Evolutionary conservation across 371 early-diverging fungal genomes (phyloP), one percentile per base, ranked within the genome.

Genomic region (Haplosporangium sp.): DNA sequence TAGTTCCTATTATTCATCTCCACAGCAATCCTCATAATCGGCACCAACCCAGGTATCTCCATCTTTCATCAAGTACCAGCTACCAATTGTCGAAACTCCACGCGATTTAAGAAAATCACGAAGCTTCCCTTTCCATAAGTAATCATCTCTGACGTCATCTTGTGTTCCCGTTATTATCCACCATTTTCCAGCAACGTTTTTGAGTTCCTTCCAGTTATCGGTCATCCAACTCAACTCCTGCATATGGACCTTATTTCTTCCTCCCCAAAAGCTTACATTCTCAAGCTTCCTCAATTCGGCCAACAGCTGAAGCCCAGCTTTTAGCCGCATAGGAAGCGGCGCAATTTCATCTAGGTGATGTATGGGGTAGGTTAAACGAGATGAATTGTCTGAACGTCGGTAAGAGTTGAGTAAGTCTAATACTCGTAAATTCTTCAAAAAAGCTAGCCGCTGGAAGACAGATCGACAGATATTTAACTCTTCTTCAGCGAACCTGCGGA

Each of bases 161-260:
- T 1, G 19, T 19, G 13, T 6, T 13, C 1, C 0, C 15, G 9
- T 15, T 19, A 39, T 4, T 19, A 59, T 59, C 37, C 38, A 17
- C 37, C 40, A 59, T 39, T 6, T 9, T n/a, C 60, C 60, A 3
- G 11, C 7, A 39, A 59, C 15, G 17, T 15, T 39, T 2, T 39
- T 38, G 60, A 59, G 60, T 13, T 39, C 5, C 60, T 59, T 59
- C 60, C 60, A 59, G n/a, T 59, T 38, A 4, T 59, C 19, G 11
- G 39, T 5, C 60, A 59, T 59, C 60, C 60, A 59, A 4, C 38
- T n/a, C n/a, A 59, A 8, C 3, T 39, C 40, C 17, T 15, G n/a
- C 40, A 7, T 59, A 9, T 0, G 38, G 3, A 59, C 38, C 8
- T 3, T 39, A 39, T 59, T 38, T 9, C 19, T 39, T 39, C 60